Conservation (phyloP, 1,284 basidiomycete species). For the Lentinula novae-zelandiae region DNA sequence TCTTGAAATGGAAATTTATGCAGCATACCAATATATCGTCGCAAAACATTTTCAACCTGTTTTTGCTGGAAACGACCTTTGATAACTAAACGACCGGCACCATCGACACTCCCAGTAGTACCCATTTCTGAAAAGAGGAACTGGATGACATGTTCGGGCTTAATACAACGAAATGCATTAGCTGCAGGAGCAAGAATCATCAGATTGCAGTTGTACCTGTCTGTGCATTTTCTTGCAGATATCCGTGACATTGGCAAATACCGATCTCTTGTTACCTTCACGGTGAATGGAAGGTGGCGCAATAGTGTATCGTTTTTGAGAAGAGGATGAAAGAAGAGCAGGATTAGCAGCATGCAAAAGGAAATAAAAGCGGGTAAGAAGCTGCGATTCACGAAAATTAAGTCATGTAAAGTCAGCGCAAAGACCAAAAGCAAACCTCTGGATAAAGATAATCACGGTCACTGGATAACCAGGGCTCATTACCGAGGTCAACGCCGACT, state of each 20-base stretch:
- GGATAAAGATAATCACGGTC: constrained; percentile 95
- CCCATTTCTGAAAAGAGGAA: constrained; percentile 99
- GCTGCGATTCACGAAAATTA: constrained; percentile 40
- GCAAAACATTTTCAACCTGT: constrained; percentile 96
- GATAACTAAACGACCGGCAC: constrained; percentile 90
- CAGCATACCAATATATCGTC: constrained; percentile 89
- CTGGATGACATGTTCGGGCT: constrained; percentile 98
- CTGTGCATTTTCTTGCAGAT: constrained; percentile 99
- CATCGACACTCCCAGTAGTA: constrained; percentile 95
- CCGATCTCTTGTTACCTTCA: constrained; percentile 96
- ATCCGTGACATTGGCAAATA: constrained; percentile 95
- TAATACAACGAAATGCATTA: not conserved
- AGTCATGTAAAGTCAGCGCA: not conserved
- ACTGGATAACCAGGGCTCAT: constrained; percentile 84
- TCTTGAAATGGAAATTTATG: not conserved
- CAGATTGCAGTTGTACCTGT: constrained; percentile 34
- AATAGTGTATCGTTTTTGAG: constrained; percentile 94
- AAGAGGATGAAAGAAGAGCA: constrained; percentile 75
- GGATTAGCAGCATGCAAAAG: constrained; percentile 94
- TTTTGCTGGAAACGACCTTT: constrained; percentile 98
- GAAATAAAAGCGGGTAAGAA: constrained; percentile 90
- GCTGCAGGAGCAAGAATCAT: not conserved
- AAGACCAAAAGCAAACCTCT: constrained; percentile 54
- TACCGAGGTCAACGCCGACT: constrained; percentile 61
- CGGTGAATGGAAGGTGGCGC: constrained; percentile 94